These are phyloP conservation scores for Plantago ovata DNA, from an alignment of 257 asterid genomes.

Conservation along the genomic window DNA sequence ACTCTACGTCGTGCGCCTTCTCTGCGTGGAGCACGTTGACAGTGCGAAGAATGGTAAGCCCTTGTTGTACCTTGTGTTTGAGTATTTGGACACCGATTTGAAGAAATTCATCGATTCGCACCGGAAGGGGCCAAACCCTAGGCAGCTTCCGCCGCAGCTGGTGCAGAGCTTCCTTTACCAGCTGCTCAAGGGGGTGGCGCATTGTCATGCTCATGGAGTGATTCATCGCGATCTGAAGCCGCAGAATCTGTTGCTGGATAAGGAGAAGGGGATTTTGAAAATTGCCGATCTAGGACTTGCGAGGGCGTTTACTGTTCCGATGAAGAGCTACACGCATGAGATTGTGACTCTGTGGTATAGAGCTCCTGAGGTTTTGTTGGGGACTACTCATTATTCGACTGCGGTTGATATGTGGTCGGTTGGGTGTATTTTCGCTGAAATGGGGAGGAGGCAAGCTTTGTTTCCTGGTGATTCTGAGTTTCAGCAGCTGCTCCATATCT, in stretches of 20 bases:
- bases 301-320: constrained; percentile 89
- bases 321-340: constrained; percentile 98
- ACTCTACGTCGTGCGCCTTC: constrained; percentile 78
- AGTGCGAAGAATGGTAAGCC: constrained; percentile 80
- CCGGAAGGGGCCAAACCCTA: constrained; percentile 76
- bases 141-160: constrained; percentile 56
- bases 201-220: constrained; percentile 95
- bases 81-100: constrained; percentile 89
- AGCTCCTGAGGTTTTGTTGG: constrained; percentile 93
- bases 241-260: constrained; percentile 82
- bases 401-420: constrained; percentile 99
- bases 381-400: constrained; percentile 87
- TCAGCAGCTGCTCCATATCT: constrained; percentile 88
- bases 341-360: constrained; percentile 95
- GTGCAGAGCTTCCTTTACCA: constrained; percentile 79
- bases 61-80: constrained; percentile 80
- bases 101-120: constrained; percentile 82
- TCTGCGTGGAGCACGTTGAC: constrained; percentile 83
- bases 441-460: constrained; percentile 86
- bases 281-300: constrained; percentile 98
- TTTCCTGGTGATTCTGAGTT: constrained; percentile 95
- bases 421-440: constrained; percentile 96
- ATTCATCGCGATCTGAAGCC: constrained; percentile 98
- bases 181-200: constrained; percentile 87
- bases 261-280: constrained; percentile 85